Evolutionary conservation across 1,139 yeast species (phyloP).

Genomic region (Zygosaccharomyces sapae): DNA sequence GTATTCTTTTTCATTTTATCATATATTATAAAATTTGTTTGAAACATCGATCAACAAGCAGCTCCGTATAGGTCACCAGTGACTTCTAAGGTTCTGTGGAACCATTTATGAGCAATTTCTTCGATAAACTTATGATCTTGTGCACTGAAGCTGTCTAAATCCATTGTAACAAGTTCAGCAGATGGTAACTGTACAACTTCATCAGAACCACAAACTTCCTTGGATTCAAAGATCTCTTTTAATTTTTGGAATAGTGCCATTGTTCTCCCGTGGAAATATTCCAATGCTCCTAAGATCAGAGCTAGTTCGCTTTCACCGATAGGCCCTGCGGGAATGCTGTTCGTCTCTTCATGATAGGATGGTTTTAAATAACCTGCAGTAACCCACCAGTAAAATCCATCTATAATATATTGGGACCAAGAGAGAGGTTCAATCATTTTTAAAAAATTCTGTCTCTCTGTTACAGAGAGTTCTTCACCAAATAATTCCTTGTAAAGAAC

Average conservation of each 20-base stretch:
- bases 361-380: slow-evolving; percentile 64
- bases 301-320: slow-evolving; percentile 32
- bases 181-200: slow-evolving; percentile 21
- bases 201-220: slow-evolving; percentile 14
- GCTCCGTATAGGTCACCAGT: slow-evolving; percentile 10
- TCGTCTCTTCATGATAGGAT: slow-evolving; percentile 36
- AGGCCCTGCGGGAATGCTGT: slow-evolving; percentile 21
- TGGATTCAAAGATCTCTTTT: slow-evolving; percentile 17
- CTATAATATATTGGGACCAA: slow-evolving; percentile 64
- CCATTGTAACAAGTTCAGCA: slow-evolving; percentile 20
- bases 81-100: slow-evolving; percentile 20
- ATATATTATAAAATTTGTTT: not conserved
- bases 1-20: not conserved
- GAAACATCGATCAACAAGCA: not conserved
- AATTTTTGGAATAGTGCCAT: slow-evolving; percentile 19
- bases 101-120: slow-evolving; percentile 24
- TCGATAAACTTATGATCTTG: slow-evolving; percentile 28
- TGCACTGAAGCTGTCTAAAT: slow-evolving; percentile 32
- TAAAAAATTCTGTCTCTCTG: slow-evolving; percentile 27
- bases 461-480: slow-evolving; percentile 21
- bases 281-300: slow-evolving; percentile 34
- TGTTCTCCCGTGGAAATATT: slow-evolving; percentile 26
- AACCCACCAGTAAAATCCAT: slow-evolving; percentile 80
- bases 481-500: slow-evolving; percentile 16
- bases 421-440: slow-evolving; percentile 45